These are phyloP conservation scores for Verbascum thapsus DNA, from an alignment of 257 asterid species.

Conservation along the genomic window DNA sequence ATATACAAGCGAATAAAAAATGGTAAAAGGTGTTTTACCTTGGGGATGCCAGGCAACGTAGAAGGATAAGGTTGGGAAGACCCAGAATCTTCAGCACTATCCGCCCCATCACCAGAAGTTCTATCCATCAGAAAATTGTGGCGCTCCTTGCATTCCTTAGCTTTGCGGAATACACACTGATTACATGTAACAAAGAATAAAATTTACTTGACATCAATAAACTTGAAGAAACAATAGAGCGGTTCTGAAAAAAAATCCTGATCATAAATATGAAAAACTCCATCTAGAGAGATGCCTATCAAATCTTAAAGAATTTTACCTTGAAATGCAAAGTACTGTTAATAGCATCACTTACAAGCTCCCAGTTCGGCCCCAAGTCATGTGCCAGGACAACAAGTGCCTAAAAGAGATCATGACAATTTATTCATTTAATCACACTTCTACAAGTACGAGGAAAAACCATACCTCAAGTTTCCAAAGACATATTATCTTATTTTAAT, in stretches of 20 bases:
- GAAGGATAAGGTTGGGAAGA: slow-evolving; percentile 90
- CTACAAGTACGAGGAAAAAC: slow-evolving; percentile 15
- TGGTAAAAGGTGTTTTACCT: slow-evolving; percentile 45
- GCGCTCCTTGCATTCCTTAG: slow-evolving; percentile 95
- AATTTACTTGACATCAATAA: slow-evolving; percentile 10
- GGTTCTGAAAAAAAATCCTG: neutral
- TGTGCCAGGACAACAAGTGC: slow-evolving; percentile 97
- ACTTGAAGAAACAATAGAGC: neutral
- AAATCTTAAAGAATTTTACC: slow-evolving; percentile 47
- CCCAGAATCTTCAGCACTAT: slow-evolving; percentile 96
- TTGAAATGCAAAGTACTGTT: slow-evolving; percentile 86
- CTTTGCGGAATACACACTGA: slow-evolving; percentile 84
- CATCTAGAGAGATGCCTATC: slow-evolving; percentile 1
- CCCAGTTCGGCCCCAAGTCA: slow-evolving; percentile 98
- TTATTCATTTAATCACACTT: slow-evolving; percentile 21
- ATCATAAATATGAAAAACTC: slow-evolving; percentile 8
- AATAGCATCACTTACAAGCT: slow-evolving; percentile 93
- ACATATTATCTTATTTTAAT: slow-evolving; percentile 4
- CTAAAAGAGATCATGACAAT: slow-evolving; percentile 41
- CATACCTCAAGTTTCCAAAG: slow-evolving; percentile 23
- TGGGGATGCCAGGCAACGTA: slow-evolving; percentile 95
- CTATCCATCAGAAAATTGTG: slow-evolving; percentile 73
- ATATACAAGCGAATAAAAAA: slow-evolving; percentile 18
- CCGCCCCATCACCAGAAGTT: slow-evolving; percentile 85
- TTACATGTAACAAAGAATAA: slow-evolving; percentile 26